These are phyloP conservation scores for Acacia crassicarpa DNA, from an alignment of 306 rosid genomes.

Conservation along the genomic window DNA sequence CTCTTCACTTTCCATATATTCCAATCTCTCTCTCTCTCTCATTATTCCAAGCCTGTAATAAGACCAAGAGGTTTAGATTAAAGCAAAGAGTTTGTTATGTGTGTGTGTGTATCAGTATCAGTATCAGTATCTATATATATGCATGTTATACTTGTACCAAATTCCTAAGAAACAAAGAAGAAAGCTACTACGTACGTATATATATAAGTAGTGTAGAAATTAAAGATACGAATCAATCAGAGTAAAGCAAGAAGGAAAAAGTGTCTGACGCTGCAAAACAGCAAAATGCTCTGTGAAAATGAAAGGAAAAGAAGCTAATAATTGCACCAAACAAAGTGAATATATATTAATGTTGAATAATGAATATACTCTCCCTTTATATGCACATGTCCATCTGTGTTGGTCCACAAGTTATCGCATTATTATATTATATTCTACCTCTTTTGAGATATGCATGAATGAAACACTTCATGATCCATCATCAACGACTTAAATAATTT, in stretches of 20 bases:
- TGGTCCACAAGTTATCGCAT: conserved; percentile 28
- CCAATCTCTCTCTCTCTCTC: background rate
- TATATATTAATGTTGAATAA: conserved; percentile 18
- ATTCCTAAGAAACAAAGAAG: background rate
- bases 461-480: background rate
- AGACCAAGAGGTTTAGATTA: background rate
- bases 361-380: conserved; percentile 4
- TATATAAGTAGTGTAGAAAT: background rate
- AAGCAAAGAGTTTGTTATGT: background rate
- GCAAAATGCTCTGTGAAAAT: conserved; percentile 5
- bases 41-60: background rate
- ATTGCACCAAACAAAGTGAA: conserved; percentile 35
- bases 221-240: background rate
- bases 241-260: conserved; percentile 32
- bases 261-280: conserved; percentile 1
- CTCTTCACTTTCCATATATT: background rate
- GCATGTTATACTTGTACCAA: background rate
- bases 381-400: background rate
- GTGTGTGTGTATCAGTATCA: too few relatives aligned
- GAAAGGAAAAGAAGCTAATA: conserved; percentile 21
- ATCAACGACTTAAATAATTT: background rate
- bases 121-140: too few relatives aligned
- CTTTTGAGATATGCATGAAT: conserved; percentile 29
- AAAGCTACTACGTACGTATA: too few relatives aligned
- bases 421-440: background rate